A percentile compares a stretch with the other conserved stretches of the same genome.
These are phyloP conservation scores for Alternaria brassicicola DNA, from an alignment of 2,329 filamentous ascomycete species.

Conservation along the genomic window DNA sequence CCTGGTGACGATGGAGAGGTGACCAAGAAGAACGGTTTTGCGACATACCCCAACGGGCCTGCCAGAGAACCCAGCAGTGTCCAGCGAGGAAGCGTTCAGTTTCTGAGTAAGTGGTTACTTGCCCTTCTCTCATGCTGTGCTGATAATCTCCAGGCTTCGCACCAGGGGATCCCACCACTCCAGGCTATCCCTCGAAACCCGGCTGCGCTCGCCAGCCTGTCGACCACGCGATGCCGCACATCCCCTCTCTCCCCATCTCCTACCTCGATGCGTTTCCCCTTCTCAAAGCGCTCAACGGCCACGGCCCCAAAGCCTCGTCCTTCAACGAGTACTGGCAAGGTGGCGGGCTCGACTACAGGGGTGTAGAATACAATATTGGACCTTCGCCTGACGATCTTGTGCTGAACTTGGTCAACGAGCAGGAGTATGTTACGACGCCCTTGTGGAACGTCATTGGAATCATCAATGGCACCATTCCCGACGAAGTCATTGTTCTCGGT, in stretches of 20 bases:
- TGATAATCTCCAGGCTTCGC: constrained; percentile 56
- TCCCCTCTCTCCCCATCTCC: constrained; percentile 90
- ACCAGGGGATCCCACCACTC: constrained; percentile 83
- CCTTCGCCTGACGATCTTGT: constrained; percentile 74
- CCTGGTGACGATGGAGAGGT: constrained; percentile 85
- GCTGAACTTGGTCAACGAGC: constrained; percentile 57
- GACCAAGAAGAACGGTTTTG: constrained; percentile 80
- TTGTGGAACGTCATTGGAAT: constrained; percentile 82
- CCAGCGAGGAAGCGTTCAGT: constrained; percentile 83
- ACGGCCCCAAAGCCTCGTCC: constrained; percentile 77
- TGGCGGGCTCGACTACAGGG: constrained; percentile 76
- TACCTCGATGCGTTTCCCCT: constrained; percentile 86
- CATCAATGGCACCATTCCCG: constrained; percentile 82
- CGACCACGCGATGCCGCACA: constrained; percentile 74
- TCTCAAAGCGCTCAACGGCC: constrained; percentile 86
- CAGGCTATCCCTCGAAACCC: constrained; percentile 90
- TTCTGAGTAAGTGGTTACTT: constrained; percentile 49
- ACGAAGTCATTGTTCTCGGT: constrained; percentile 89
- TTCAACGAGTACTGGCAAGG: constrained; percentile 76
- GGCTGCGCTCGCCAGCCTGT: constrained; percentile 78
- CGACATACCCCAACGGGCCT: constrained; percentile 82
- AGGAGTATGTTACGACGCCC: constrained; percentile 58
- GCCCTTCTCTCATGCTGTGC: neutral
- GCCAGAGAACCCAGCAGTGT: constrained; percentile 88
- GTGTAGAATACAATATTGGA: constrained; percentile 83